A percentile compares a stretch with the other conserved stretches of the same genome.
Evolutionary conservation across 768 basidiomycete species (phyloP).

Genomic region (Psilocybe cyanescens): DNA sequence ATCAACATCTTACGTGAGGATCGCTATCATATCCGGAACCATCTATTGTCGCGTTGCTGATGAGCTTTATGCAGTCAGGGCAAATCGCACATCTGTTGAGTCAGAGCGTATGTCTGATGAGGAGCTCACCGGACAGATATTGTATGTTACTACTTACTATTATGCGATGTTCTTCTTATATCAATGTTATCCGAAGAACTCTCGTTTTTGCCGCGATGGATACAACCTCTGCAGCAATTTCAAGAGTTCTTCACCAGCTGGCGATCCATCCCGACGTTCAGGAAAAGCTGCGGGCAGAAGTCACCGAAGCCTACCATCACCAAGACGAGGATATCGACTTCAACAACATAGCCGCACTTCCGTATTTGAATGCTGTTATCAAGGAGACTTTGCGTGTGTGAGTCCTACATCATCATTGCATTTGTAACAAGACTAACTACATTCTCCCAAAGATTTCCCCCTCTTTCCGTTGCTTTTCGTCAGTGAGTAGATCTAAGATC

Average conservation of each 20-base stretch:
- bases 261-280: constrained; percentile 33
- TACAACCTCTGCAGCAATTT: constrained; percentile 28
- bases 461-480: constrained; percentile 4
- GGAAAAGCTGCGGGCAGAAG: constrained; percentile 20
- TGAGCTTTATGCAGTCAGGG: background rate
- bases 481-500: background rate
- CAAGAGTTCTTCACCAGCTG: constrained; percentile 26
- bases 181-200: background rate
- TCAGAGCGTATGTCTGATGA: constrained; percentile 6
- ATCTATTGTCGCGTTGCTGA: background rate
- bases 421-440: background rate
- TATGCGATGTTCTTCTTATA: too few relatives aligned
- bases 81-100: constrained; percentile 1
- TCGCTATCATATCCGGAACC: background rate
- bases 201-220: constrained; percentile 20
- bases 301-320: constrained; percentile 6
- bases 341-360: background rate
- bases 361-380: background rate
- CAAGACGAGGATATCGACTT: background rate
- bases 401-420: background rate
- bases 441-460: background rate
- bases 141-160: background rate
- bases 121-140: constrained; percentile 4
- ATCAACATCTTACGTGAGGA: background rate
- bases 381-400: background rate